Evolutionary conservation across 2,329 filamentous ascomycete genomes (phyloP).

Genomic region (Rhexocercosporidium sp.): DNA sequence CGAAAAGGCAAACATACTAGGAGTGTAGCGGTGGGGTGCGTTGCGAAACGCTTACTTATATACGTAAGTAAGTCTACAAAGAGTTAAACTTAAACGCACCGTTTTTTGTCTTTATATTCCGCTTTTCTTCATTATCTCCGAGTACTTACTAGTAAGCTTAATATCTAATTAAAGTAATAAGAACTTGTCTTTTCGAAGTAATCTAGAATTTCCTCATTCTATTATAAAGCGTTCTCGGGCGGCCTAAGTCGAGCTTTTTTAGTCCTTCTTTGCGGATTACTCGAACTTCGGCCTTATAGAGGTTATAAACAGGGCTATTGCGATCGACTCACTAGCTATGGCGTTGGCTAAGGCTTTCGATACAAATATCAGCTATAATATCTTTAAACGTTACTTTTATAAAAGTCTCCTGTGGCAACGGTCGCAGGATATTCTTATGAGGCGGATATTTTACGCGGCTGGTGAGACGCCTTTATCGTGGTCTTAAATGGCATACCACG

Average conservation of each 20-base stretch:
- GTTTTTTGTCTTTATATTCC: background rate
- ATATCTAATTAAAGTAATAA: background rate
- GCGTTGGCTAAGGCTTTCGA: constrained; percentile 4
- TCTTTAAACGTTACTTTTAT: constrained; percentile 1
- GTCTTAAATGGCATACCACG: background rate
- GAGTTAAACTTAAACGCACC: background rate
- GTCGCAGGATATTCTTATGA: too few species aligned
- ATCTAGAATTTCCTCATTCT: constrained; percentile 16
- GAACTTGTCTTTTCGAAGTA: constrained; percentile 6
- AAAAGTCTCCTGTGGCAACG: constrained; percentile 1
- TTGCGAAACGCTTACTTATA: background rate
- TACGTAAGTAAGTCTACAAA: background rate
- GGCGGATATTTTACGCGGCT: background rate
- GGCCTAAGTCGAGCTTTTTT: background rate
- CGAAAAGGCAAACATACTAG: background rate
- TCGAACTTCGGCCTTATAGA: constrained; percentile 8
- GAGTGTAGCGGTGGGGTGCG: background rate
- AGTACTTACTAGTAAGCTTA: background rate
- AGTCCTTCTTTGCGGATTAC: constrained; percentile 15
- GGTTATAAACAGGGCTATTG: constrained; percentile 1
- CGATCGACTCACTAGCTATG: constrained; percentile 12
- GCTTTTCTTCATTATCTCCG: background rate
- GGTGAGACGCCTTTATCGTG: background rate
- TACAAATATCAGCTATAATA: constrained; percentile 2
- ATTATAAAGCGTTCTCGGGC: background rate